A percentile compares a stretch with the other conserved stretches of the same genome.
Evolutionary conservation across 495 filamentous ascomycete species (phyloP).

Genomic region (Annulohypoxylon moriforme): DNA sequence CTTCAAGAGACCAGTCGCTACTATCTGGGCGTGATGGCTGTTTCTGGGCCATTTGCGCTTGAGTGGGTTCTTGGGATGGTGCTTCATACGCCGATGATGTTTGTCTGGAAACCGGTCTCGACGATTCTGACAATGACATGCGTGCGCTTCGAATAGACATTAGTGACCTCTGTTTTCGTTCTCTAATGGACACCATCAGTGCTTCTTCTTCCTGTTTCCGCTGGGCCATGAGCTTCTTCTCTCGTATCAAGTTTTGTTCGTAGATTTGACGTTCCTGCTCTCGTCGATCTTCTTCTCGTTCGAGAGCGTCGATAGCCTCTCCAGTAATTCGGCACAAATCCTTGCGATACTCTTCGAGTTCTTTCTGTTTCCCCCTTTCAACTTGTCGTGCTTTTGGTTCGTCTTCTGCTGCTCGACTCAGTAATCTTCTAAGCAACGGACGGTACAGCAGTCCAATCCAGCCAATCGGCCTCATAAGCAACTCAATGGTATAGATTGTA

Average conservation of each 20-base stretch:
- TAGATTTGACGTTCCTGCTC: constrained; percentile 5
- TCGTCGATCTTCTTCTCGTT: constrained; percentile 23
- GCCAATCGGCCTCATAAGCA: constrained; percentile 35
- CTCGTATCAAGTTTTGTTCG: constrained; percentile 15
- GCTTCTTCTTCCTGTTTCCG: constrained; percentile 22
- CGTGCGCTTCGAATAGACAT: constrained; percentile 33
- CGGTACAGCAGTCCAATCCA: constrained; percentile 39
- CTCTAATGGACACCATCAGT: constrained; percentile 17
- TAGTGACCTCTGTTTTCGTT: constrained; percentile 37
- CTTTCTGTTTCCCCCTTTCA: constrained; percentile 24
- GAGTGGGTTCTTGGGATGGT: not conserved
- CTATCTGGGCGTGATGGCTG: not conserved
- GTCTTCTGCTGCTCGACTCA: not conserved
- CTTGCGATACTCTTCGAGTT: constrained; percentile 28
- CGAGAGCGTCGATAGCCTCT: constrained; percentile 18
- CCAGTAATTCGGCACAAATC: constrained; percentile 16
- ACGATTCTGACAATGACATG: constrained; percentile 29
- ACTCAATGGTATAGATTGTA: constrained; percentile 35
- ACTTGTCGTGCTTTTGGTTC: not conserved
- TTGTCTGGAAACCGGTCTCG: constrained; percentile 9
- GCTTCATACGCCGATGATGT: constrained; percentile 6
- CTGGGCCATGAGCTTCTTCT: constrained; percentile 26
- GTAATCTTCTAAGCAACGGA: constrained; percentile 27
- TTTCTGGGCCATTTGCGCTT: not conserved
- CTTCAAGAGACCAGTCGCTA: constrained; percentile 39